These are phyloP conservation scores for Phalaenopsis aphrodite DNA, from an alignment of 106 monocot species.

Conservation along the genomic window DNA sequence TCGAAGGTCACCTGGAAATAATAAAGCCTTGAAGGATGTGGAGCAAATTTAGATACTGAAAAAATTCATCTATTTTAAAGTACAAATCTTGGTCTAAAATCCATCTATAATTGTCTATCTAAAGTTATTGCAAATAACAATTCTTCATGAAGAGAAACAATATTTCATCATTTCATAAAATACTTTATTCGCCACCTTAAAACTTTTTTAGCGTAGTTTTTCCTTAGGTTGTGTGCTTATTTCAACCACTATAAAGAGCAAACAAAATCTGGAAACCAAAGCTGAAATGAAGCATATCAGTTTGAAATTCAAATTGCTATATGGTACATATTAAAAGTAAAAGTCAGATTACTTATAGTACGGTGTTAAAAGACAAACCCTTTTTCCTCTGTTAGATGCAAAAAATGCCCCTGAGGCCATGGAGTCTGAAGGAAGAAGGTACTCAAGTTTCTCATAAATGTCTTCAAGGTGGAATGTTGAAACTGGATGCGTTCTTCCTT, in stretches of 20 bases:
- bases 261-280: neutral
- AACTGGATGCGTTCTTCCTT: conserved; percentile 95
- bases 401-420: conserved; percentile 52
- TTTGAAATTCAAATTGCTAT: neutral
- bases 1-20: neutral
- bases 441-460: conserved; percentile 75
- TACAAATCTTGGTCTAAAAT: neutral
- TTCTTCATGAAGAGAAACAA: neutral
- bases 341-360: neutral
- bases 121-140: neutral
- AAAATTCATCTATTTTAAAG: neutral
- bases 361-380: neutral
- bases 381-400: conserved; percentile 32
- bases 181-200: neutral
- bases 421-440: conserved; percentile 85
- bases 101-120: neutral
- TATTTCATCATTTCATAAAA: neutral
- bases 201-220: neutral
- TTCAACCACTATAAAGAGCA: neutral
- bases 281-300: neutral
- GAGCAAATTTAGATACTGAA: neutral
- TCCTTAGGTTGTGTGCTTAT: neutral
- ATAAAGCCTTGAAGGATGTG: neutral
- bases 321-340: neutral
- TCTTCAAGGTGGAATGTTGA: conserved; percentile 79